A percentile compares a stretch with the other conserved stretches of the same genome.
These are phyloP conservation scores for Tetracladium marchalianum DNA, from an alignment of 495 filamentous ascomycete species.

Conservation along the genomic window DNA sequence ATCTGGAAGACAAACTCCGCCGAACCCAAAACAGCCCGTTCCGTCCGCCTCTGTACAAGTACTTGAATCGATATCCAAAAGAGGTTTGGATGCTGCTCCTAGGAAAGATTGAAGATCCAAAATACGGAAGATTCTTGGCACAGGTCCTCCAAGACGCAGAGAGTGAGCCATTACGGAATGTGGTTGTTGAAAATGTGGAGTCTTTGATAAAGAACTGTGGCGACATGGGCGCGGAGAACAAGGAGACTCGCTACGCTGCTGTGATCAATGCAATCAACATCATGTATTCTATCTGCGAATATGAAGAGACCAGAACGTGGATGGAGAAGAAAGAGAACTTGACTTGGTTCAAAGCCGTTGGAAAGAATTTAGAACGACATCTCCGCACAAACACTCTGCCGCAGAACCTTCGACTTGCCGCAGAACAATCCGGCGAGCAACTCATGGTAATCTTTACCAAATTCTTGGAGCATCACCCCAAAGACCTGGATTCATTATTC, in stretches of 20 bases:
- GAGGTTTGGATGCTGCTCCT: constrained; percentile 76
- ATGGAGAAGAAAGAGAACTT: constrained; percentile 67
- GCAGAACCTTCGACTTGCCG: constrained; percentile 65
- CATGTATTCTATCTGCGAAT: constrained; percentile 62
- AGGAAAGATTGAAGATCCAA: constrained; percentile 64
- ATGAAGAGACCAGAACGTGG: constrained; percentile 51
- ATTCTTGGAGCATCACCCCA: constrained; percentile 61
- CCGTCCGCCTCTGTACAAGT: constrained; percentile 83
- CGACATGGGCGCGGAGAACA: constrained; percentile 45
- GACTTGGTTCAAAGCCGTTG: constrained; percentile 58
- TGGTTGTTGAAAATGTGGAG: constrained; percentile 63
- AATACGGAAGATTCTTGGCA: constrained; percentile 87
- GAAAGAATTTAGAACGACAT: constrained; percentile 64
- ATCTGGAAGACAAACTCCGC: constrained; percentile 76
- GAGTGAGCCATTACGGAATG: constrained; percentile 63
- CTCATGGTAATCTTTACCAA: constrained; percentile 77
- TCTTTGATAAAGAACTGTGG: constrained; percentile 55
- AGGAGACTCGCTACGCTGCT: constrained; percentile 54
- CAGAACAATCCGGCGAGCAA: constrained; percentile 81
- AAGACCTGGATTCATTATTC: constrained; percentile 85
- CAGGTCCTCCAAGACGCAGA: constrained; percentile 75
- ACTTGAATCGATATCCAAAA: constrained; percentile 83
- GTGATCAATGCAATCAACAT: constrained; percentile 83
- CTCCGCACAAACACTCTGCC: constrained; percentile 60
- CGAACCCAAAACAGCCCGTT: constrained; percentile 92